These are phyloP conservation scores for Candida nemodendra DNA, from an alignment of 805 yeast genomes.

Conservation along the genomic window DNA sequence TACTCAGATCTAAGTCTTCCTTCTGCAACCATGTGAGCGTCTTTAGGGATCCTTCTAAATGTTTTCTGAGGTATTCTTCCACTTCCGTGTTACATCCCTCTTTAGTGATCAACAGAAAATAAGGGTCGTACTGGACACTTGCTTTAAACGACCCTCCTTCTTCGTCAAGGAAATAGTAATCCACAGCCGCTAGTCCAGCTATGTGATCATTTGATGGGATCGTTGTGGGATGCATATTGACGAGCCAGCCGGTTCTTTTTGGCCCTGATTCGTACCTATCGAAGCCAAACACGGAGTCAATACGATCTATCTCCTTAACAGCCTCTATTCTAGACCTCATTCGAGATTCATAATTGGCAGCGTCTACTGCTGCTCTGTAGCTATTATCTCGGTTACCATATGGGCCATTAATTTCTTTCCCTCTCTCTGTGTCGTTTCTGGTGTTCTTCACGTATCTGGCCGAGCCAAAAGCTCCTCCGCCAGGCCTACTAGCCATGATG, in stretches of 20 bases:
- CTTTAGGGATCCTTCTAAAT: conserved; percentile 65
- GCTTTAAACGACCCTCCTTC: conserved; percentile 96
- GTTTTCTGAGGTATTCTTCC: conserved; percentile 76
- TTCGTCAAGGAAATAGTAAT: conserved; percentile 89
- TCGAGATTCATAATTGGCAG: conserved; percentile 10
- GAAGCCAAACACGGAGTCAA: conserved; percentile 88
- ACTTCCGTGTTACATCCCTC: conserved; percentile 67
- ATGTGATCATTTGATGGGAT: conserved; percentile 55
- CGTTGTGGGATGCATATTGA: conserved; percentile 89
- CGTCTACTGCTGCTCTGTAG: neutral
- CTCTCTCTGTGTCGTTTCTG: conserved; percentile 2
- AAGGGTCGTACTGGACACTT: conserved; percentile 81
- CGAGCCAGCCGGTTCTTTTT: conserved; percentile 79
- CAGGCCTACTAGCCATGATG: conserved; percentile 18
- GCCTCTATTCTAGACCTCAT: conserved; percentile 45
- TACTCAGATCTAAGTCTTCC: conserved; percentile 80
- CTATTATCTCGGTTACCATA: neutral
- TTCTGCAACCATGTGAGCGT: conserved; percentile 53
- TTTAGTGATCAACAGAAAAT: conserved; percentile 70
- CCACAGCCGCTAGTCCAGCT: conserved; percentile 85
- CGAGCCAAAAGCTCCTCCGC: conserved; percentile 23
- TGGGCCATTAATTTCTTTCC: conserved; percentile 1
- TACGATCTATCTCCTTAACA: conserved; percentile 57
- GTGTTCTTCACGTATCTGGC: conserved; percentile 29
- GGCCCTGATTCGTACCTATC: conserved; percentile 74